Conservation (phyloP, 768 basidiomycete species). For the Boletellus ananiceps region DNA sequence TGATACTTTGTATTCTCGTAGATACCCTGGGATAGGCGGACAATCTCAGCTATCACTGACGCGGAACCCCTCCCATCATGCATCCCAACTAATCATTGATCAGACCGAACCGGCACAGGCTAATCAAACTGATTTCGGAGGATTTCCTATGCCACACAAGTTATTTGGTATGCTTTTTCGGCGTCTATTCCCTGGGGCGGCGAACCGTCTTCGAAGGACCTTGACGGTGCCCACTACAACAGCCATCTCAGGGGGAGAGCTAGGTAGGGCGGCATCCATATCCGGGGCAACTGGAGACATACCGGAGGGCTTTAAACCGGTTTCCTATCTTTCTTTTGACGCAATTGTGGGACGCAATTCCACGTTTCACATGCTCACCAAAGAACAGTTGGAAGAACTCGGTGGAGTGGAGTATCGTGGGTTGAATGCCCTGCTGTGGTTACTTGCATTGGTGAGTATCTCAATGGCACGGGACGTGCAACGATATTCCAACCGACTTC, state of each 20-base stretch:
- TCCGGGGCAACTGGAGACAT: slow-evolving; percentile 16
- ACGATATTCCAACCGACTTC: not conserved
- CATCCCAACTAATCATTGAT: slow-evolving; percentile 12
- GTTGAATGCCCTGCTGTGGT: slow-evolving; percentile 75
- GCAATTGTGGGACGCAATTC: slow-evolving; percentile 84
- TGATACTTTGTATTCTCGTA: slow-evolving; percentile 12
- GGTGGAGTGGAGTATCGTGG: slow-evolving; percentile 93
- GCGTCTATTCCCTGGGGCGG: slow-evolving; percentile 59
- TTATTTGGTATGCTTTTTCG: slow-evolving; percentile 47
- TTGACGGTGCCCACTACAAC: slow-evolving; percentile 72
- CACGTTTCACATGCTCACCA: slow-evolving; percentile 59
- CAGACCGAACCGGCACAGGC: slow-evolving; percentile 6
- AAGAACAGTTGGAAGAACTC: slow-evolving; percentile 84
- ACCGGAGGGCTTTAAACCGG: slow-evolving; percentile 44
- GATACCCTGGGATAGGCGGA: slow-evolving; percentile 9
- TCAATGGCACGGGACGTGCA: not conserved
- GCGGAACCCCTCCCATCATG: slow-evolving; percentile 13
- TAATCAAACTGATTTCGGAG: slow-evolving; percentile 56
- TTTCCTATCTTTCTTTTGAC: slow-evolving; percentile 83
- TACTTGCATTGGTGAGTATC: slow-evolving; percentile 62
- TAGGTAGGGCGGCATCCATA: slow-evolving; percentile 25
- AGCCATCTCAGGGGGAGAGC: slow-evolving; percentile 41
- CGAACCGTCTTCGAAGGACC: slow-evolving; percentile 57
- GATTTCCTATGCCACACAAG: slow-evolving; percentile 68
- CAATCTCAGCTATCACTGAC: slow-evolving; percentile 14